These are phyloP conservation scores for Suillus tomentosus DNA, from an alignment of 768 basidiomycete genomes.

Conservation along the genomic window DNA sequence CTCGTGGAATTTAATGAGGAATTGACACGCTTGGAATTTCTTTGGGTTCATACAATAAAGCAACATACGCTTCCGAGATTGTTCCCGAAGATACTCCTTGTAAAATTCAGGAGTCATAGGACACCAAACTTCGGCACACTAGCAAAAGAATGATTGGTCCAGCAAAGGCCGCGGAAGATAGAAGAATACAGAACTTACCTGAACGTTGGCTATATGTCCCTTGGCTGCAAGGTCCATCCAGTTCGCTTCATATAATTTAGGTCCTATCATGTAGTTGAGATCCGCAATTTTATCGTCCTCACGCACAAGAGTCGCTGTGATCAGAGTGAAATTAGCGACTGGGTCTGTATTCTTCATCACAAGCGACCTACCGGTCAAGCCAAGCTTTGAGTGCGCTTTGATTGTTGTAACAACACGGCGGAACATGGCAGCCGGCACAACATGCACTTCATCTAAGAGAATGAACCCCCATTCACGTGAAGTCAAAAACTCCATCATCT, in stretches of 20 bases:
- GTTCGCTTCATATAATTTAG: conserved; percentile 98
- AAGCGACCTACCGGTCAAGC: conserved; percentile 75
- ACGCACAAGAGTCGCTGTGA: conserved; percentile 89
- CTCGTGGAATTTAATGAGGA: conserved; percentile 97
- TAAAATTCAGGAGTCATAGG: conserved; percentile 99
- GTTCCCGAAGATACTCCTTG: conserved; percentile 92
- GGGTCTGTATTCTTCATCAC: conserved; percentile 9
- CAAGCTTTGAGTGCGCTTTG: conserved; percentile 98
- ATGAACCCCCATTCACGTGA: conserved; percentile 99
- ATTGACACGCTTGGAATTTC: conserved; percentile 99
- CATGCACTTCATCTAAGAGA: conserved; percentile 96
- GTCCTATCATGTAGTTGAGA: conserved; percentile 98
- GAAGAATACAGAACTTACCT: conserved; percentile 53
- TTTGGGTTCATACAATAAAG: conserved; percentile 99
- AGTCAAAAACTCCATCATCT: conserved; percentile 99
- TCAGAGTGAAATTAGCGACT: not conserved
- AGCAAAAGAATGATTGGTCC: conserved; percentile 15
- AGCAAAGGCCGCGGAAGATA: not conserved
- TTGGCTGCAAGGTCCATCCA: conserved; percentile 99
- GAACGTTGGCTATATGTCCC: conserved; percentile 99
- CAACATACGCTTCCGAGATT: conserved; percentile 91
- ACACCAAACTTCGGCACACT: conserved; percentile 99
- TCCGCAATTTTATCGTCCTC: conserved; percentile 99
- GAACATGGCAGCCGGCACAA: conserved; percentile 99
- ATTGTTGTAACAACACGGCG: conserved; percentile 96